Evolutionary conservation across 2,329 filamentous ascomycete species (phyloP), one percentile per base, ranked within the genome.

Genomic region (Alternaria dauci): DNA sequence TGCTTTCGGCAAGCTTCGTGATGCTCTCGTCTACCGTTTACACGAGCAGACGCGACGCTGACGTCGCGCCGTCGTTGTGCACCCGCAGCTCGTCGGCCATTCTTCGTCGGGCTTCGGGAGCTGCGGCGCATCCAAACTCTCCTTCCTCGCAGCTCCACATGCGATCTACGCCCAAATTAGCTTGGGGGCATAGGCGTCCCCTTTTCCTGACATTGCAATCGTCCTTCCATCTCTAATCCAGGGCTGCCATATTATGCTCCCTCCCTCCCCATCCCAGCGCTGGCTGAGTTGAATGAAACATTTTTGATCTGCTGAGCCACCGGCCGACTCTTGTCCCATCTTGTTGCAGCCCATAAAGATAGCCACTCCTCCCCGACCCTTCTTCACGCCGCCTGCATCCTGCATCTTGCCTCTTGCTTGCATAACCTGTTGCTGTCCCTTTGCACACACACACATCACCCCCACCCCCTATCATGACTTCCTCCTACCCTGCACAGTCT

Each of bases 191-290:
- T 55, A 42, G 55, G 25, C 65, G 48, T 66, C 69, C 72, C 74
- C 73, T 71, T 72, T 74, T 74, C 63, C 63, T 61, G 59, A 68
- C 56, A 71, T 70, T 62, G 53, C 59, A 55, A 66, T 59, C 66
- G 62, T 62, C 63, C 55, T 55, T 52, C 51, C 23, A 26, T 52
- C 51, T 52, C 59, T 62, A 62, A 55, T 65, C 62, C 41, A 70
- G 67, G 60, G 66, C 57, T 26, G 53, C 65, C 67, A 62, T 68
- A 70, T 73, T 70, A 75, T 76, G 72, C 72, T 63, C 59, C 48
- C 59, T 60, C 61, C 59, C 34, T 42, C 59, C 59, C 61, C 53
- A 58, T 39, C 56, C 63, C 55, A 51, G 42, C 36, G 59, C 66
- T 55, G 57, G 51, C 53, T 65, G 66, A 59, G 36, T 56, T 54